Base-by-base conservation (phyloP, 169 alveolate genomes). In the Plasmodium reichenowi region DNA sequence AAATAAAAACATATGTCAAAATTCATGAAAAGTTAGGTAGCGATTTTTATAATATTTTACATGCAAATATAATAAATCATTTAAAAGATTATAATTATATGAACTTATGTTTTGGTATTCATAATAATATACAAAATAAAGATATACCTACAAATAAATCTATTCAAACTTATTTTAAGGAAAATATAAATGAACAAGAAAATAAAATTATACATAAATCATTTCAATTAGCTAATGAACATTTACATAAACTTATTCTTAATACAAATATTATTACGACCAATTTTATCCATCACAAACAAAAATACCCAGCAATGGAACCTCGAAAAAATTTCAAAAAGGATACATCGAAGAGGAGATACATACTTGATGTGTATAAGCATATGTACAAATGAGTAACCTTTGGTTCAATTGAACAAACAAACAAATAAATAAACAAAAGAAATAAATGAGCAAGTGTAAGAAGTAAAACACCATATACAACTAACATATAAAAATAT, bases 281-380 rank as follows among this genome's bases (percentile, higher is more conserved):
- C 4, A 71, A 83, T 83, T 50, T 54, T 45, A 83, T 83, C 47
- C 86, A 54, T 13, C 17, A 68, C 45, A 83, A 83, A 62, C 32
- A 83, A 47, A 83, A 83, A 72, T 83, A 83, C 48, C 74, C 91
- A 22, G 91, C 91, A 20, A 83, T 83, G 91, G 91, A 83, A 47
- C 86, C 83, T 0, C 91, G 71, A 63, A 83, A 83, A 62, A n/a
- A 50, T 72, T 83, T 83, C 62, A 83, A 48, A 73, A 70, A 63
- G 26, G 59, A 48, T 29, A 83, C 91, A 6, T 59, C 91, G 26
- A 83, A 45, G 24, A 72, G 91, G 20, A 68, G 91, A 72, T 83
- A 68, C 54, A 70, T 83, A 47, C 52, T 83, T 32, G 91, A 83
- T 56, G 63, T 83, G 15, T 83, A 83, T 20, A 72, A 63, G 17